A percentile compares a stretch with the other conserved stretches of the same genome.
These are phyloP conservation scores for Solanum hybrid DNA, from an alignment of 305 asterid genomes.

Conservation along the genomic window DNA sequence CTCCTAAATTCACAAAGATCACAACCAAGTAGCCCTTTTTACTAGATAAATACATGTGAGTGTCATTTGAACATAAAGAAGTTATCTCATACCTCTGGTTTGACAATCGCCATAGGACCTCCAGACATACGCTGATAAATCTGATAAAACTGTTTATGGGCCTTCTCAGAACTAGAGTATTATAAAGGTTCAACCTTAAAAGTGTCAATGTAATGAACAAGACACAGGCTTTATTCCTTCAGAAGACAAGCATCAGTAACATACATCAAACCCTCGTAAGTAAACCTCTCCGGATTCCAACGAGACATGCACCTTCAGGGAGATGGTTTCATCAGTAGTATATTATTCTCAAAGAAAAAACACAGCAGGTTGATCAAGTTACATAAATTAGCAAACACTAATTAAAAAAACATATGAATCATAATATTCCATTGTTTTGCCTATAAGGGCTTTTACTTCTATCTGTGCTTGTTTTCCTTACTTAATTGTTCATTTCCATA, in stretches of 20 bases:
- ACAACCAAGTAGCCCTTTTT: not conserved
- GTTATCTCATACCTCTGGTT: conserved; percentile 29
- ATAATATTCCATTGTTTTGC: not conserved
- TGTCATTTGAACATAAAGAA: not conserved
- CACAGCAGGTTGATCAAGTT: not conserved
- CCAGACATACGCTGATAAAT: conserved; percentile 8
- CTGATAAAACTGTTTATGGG: not conserved
- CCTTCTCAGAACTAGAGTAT: not conserved
- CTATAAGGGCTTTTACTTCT: not conserved
- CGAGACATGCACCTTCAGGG: not conserved
- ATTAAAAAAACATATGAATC: not conserved
- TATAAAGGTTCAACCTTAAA: not conserved
- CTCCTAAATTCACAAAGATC: not conserved
- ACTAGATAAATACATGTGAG: not conserved
- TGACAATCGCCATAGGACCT: conserved; percentile 34
- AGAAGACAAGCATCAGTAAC: not conserved
- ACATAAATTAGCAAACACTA: not conserved
- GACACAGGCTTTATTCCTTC: not conserved
- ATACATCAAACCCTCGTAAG: not conserved
- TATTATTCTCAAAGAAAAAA: not conserved
- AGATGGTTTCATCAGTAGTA: not conserved
- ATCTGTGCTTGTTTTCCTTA: not conserved
- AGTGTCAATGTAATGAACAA: not conserved
- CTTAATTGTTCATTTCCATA: not conserved
- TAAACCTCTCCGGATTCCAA: not conserved